These are phyloP conservation scores for Physcomitrellopsis africana DNA, from an alignment of 225 moss, liverwort and hornwort species.

Conservation along the genomic window DNA sequence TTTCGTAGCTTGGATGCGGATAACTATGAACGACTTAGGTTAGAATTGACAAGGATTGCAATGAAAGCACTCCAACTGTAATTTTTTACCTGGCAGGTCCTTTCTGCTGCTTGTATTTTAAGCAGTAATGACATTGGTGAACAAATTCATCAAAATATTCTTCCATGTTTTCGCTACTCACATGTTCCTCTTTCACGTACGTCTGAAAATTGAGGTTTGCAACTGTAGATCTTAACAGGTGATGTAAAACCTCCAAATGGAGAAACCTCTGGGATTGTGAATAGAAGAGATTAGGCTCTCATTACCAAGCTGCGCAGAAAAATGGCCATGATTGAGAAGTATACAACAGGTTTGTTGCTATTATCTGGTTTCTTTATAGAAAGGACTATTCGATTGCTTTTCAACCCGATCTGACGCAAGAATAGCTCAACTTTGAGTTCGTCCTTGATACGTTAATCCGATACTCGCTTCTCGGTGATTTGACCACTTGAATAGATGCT, in stretches of 20 bases:
- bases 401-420: slow-evolving; percentile 51
- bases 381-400: slow-evolving; percentile 32
- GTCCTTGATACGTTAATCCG: slow-evolving; percentile 51
- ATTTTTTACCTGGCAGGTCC: not conserved
- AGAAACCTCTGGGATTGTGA: too few species aligned
- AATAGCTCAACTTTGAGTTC: slow-evolving; percentile 59
- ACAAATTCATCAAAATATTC: slow-evolving; percentile 6
- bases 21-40: too few species aligned
- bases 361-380: slow-evolving; percentile 5
- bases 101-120: slow-evolving; percentile 1
- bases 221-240: too few species aligned
- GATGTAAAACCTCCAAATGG: too few species aligned
- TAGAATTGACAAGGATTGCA: not conserved
- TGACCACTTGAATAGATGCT: slow-evolving; percentile 2
- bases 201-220: too few species aligned
- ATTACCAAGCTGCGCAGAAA: too few species aligned
- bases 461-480: slow-evolving; percentile 61
- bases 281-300: too few species aligned
- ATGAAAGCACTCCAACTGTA: slow-evolving; percentile 13
- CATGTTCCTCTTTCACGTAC: too few species aligned
- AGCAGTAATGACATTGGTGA: not conserved
- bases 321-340: too few species aligned
- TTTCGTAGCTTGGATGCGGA: too few species aligned
- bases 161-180: not conserved
- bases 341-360: not conserved